Base-by-base conservation (phyloP, 2,329 filamentous ascomycete species). In the Sordariomycetes sp. region DNA sequence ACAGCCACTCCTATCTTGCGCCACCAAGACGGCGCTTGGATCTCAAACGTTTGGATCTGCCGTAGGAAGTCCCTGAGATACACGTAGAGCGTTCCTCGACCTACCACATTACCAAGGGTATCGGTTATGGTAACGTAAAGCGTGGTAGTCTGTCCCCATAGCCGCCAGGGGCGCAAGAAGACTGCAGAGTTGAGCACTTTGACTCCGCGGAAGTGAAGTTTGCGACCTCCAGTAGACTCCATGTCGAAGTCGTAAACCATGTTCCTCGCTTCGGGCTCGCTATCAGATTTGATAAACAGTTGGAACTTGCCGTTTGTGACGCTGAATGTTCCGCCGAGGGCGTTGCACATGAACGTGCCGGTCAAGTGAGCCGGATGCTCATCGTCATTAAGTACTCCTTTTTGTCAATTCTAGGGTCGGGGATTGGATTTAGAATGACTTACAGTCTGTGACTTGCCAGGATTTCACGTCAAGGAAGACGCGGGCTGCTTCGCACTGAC, bases 181-280 rank as follows among this genome's bases (percentile, higher is more conserved):
- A 75, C 70, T 0, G 70, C 71, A 4, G 75, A 68, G 49, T 79
- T 70, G 27, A 81, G 65, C 3, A 73, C 61, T 51, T 81, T 81
- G 54, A 70, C 75, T 1, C 75, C 77, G 39, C 76, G 64, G 47
- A 82, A 75, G 38, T 71, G 68, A 30, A 76, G 64, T 31, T 55
- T 58, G 29, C 61, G 56, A 11, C 70, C 71, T 39, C 72, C 57
- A 4, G 67, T 59, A 5, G 71, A 70, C 18, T 59, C 59, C 64
- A 82, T 70, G 43, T 73, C 69, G 39, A 79, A 75, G 45, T 77
- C 66, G 46, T 82, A 82, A 0, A 66, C 68, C 20, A 82, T 52
- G 40, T 74, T 78, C 19, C 63, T 63, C 5, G 72, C 76, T 14
- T 75, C 73, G 0, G 76, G 66, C 0, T 68, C 63, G 38, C 66